Evolutionary conservation across 805 yeast genomes (phyloP), one percentile per base, ranked within the genome.

Genomic region (Suhomyces faveliae): DNA sequence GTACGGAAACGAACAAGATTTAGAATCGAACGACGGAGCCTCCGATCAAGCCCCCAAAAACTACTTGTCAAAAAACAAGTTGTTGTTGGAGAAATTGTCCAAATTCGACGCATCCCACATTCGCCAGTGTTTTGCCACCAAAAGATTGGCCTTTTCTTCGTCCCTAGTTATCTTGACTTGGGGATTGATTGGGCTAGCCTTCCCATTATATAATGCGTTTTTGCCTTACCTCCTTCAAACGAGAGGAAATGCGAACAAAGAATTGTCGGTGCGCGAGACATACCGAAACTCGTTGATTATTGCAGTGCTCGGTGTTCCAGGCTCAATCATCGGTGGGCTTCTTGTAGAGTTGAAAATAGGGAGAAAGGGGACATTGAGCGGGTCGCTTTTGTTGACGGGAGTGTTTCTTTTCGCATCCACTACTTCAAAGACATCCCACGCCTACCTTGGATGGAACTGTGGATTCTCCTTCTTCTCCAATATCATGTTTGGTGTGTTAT

Each of bases 371-470:
- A 73, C 84, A 1, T 70, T 83, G 73, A 64, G 67, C 1, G 62
- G 71, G 29, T 82, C 86, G 20, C 74, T 82, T 5, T 21, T 82
- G 2, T 58, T 79, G 27, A 71, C 83, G 0, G 84, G 84, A 67
- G 78, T 80, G 2, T 72, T 83, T 40, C 60, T 84, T 48, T 82
- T 82, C 56, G 83, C 82, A 40, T 82, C 84, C 52, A 83, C 88
- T 11, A 78, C 84, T 2, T 83, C 83, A 10, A 74, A 77, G 60
- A 74, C 83, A 0, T 68, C 79, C 40, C 66, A 75, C 50, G 67
- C 71, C n/a, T 55, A 64, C 47, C 61, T 71, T 54, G 75, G 66
- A 5, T 80, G 73, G 67, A 81, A 80, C 59, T 81, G 84, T 42
- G 62, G 59, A 24, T 71, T 71, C 55, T 64, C 64, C 40, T 67